phyloP scores from a whole-genome alignment of 306 rosid species.

The Quercus aquifolioides region DNA sequence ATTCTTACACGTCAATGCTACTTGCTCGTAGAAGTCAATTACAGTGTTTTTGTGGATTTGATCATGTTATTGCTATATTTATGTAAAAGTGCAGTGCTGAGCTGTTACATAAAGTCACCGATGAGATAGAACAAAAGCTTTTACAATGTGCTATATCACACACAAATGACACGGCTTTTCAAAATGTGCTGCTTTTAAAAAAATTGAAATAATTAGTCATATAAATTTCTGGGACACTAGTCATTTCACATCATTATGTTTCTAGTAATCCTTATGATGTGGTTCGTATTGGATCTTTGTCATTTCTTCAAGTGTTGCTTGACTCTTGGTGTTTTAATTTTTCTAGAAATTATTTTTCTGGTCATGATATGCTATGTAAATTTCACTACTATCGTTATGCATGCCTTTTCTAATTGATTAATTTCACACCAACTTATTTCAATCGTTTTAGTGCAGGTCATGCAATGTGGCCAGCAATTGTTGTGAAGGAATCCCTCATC shows the following conservation, averaged over 20 bases:
- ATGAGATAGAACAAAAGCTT: background rate
- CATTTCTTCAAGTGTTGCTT: background rate
- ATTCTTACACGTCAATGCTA: no score
- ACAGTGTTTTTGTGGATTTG: no score
- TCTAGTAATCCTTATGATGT: background rate
- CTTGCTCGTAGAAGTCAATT: no score
- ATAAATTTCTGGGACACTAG: no score
- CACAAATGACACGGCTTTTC: background rate
- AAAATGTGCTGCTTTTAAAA: no score
- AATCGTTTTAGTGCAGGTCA: conserved; percentile 60
- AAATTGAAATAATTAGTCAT: no score
- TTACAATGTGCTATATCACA: background rate
- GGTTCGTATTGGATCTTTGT: background rate
- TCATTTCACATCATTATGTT: background rate
- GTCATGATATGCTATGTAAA: background rate
- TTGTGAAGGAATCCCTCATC: conserved; percentile 83
- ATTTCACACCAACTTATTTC: conserved; percentile 6
- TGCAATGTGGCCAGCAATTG: conserved; percentile 99
- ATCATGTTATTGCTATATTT: background rate
- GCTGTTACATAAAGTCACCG: background rate
- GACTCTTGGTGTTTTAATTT: background rate
- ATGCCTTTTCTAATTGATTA: conserved; percentile 7
- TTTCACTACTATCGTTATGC: conserved; percentile 11
- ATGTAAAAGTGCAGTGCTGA: background rate
- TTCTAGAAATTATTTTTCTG: background rate